These are phyloP conservation scores for Boletus barrowsii DNA, from an alignment of 768 basidiomycete genomes.

Conservation along the genomic window DNA sequence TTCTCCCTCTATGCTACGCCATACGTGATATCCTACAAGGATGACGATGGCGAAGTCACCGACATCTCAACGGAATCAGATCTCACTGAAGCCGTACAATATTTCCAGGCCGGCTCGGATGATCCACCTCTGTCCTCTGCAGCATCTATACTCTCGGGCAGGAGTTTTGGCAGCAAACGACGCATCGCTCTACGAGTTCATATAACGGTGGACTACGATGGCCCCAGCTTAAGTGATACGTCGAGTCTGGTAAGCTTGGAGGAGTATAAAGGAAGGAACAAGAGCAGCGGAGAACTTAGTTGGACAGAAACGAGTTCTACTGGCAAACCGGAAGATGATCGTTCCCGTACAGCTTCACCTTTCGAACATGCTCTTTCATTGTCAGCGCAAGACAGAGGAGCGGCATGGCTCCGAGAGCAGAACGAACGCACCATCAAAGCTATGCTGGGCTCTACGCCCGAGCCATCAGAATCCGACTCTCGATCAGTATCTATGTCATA, in stretches of 20 bases:
- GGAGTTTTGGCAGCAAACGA: slow-evolving; percentile 61
- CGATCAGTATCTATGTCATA: slow-evolving; percentile 37
- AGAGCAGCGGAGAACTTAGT: slow-evolving; percentile 44
- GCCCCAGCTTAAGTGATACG: slow-evolving; percentile 86
- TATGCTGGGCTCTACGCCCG: slow-evolving; percentile 55
- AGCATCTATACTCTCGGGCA: slow-evolving; percentile 66
- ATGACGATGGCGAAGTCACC: slow-evolving; percentile 81
- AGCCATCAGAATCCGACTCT: slow-evolving; percentile 56
- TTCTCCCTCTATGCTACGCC: slow-evolving; percentile 70
- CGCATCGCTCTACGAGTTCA: slow-evolving; percentile 78
- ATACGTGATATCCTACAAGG: slow-evolving; percentile 78
- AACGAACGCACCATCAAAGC: slow-evolving; percentile 61
- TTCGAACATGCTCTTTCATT: slow-evolving; percentile 38
- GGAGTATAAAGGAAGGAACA: slow-evolving; percentile 60
- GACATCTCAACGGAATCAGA: slow-evolving; percentile 69
- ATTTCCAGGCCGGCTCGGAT: slow-evolving; percentile 75
- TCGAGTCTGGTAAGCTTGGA: slow-evolving; percentile 78
- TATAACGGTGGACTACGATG: slow-evolving; percentile 85
- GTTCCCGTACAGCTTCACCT: slow-evolving; percentile 41
- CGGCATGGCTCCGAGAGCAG: slow-evolving; percentile 83
- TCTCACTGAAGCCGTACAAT: slow-evolving; percentile 82
- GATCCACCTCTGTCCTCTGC: slow-evolving; percentile 69
- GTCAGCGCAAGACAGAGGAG: slow-evolving; percentile 63
- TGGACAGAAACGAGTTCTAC: slow-evolving; percentile 46
- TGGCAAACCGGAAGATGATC: slow-evolving; percentile 56